Percentiles rank a stretch among this genome's conserved stretches.
Conservation (phyloP, 2,329 filamentous ascomycete species). For the Helotiales sp. region DNA sequence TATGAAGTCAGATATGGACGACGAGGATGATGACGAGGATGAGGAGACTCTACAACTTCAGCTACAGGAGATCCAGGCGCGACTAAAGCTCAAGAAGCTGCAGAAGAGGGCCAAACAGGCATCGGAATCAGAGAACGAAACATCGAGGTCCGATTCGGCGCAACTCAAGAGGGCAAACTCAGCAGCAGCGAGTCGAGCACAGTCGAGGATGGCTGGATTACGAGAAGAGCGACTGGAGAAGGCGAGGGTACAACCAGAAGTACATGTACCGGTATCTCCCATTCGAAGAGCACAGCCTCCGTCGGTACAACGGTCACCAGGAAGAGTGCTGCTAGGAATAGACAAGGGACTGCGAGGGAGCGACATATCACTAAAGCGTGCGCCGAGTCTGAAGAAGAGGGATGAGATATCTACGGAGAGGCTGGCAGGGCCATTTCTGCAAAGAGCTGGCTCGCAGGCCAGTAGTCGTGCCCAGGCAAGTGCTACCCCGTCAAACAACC, state of each 20-base stretch:
- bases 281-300: constrained; percentile 63
- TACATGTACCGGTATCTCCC: constrained; percentile 79
- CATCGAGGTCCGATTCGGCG: constrained; percentile 20
- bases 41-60: constrained; percentile 89
- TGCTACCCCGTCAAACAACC: constrained; percentile 28
- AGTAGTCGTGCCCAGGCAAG: constrained; percentile 27
- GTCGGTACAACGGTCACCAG: constrained; percentile 72
- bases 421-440: constrained; percentile 50
- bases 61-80: constrained; percentile 85
- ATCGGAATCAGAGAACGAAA: constrained; percentile 37
- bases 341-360: constrained; percentile 83
- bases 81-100: constrained; percentile 84
- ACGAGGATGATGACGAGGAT: constrained; percentile 75
- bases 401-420: constrained; percentile 39
- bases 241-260: constrained; percentile 44
- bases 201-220: constrained; percentile 36
- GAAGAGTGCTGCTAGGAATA: constrained; percentile 80
- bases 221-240: constrained; percentile 36
- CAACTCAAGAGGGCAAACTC: constrained; percentile 35
- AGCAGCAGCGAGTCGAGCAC: constrained; percentile 34
- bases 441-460: constrained; percentile 46
- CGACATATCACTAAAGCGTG: constrained; percentile 83
- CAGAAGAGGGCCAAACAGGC: constrained; percentile 62
- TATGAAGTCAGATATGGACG: constrained; percentile 43
- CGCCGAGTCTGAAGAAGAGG: constrained; percentile 55